Evolutionary conservation across 1,139 yeast genomes (phyloP).

Genomic region (Scheffersomyces illinoinensis): DNA sequence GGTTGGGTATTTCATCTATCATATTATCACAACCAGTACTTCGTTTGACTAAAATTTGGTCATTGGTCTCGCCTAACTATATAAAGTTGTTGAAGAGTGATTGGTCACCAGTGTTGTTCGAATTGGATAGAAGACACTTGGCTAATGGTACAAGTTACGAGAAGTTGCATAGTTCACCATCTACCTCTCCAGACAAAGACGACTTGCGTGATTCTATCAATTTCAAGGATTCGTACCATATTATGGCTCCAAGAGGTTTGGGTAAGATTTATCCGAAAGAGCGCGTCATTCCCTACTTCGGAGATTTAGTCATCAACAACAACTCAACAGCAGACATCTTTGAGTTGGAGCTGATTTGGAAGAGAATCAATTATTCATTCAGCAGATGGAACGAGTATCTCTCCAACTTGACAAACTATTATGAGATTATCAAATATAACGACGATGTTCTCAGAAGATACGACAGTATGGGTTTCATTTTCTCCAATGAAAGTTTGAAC

Average conservation of each 20-base stretch:
- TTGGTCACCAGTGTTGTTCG: slow-evolving; percentile 95
- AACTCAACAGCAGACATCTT: slow-evolving; percentile 43
- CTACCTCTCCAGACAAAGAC: slow-evolving; percentile 7
- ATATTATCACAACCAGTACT: slow-evolving; percentile 82
- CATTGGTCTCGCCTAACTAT: slow-evolving; percentile 60
- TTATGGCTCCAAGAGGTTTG: slow-evolving; percentile 86
- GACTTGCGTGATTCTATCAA: slow-evolving; percentile 5
- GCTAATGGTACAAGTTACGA: slow-evolving; percentile 30
- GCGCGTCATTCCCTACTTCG: slow-evolving; percentile 86
- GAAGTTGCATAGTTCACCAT: slow-evolving; percentile 3
- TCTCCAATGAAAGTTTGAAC: slow-evolving; percentile 47
- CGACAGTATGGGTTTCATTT: slow-evolving; percentile 48
- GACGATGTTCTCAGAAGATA: slow-evolving; percentile 45
- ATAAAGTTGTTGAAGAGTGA: slow-evolving; percentile 70
- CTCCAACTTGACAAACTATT: slow-evolving; percentile 36
- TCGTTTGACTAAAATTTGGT: slow-evolving; percentile 77
- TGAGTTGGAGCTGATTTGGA: slow-evolving; percentile 66
- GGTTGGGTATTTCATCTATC: slow-evolving; percentile 88
- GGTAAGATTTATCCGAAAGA: slow-evolving; percentile 77
- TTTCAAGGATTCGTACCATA: slow-evolving; percentile 58
- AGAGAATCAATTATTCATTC: slow-evolving; percentile 71
- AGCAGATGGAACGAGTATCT: slow-evolving; percentile 79
- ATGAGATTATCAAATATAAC: slow-evolving; percentile 43
- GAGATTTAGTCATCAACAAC: slow-evolving; percentile 59
- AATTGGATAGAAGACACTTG: slow-evolving; percentile 75